Evolutionary conservation across 176 grass and related monocot species (phyloP).

Genomic region (Triticum aestivum): DNA sequence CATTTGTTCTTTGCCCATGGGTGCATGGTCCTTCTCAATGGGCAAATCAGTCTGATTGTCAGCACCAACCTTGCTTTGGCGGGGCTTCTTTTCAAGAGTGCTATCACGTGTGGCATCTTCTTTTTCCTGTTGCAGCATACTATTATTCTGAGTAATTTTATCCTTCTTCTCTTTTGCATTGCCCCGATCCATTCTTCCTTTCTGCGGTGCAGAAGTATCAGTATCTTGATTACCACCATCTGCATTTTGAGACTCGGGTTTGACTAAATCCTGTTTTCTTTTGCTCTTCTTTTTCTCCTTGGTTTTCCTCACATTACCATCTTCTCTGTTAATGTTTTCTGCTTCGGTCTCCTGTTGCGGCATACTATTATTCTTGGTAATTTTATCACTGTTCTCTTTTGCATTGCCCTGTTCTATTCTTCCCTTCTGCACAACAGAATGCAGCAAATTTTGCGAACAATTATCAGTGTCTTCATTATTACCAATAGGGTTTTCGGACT

Average conservation of each 20-base stretch:
- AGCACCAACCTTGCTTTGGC: conserved; percentile 12
- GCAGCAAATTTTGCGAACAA: conserved; percentile 28
- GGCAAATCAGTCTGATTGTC: conserved; percentile 17
- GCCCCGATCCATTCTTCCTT: conserved; percentile 11
- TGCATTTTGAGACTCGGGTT: conserved; percentile 13
- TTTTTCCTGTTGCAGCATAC: conserved; percentile 15
- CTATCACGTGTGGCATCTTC: conserved; percentile 21
- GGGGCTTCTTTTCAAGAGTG: conserved; percentile 32
- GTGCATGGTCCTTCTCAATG: conserved; percentile 25
- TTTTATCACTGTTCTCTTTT: conserved; percentile 32
- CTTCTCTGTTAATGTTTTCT: conserved; percentile 19
- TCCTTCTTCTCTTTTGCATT: conserved; percentile 32
- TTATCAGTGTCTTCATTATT: conserved; percentile 13
- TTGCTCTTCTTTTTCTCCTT: conserved; percentile 52
- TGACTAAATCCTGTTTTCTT: conserved; percentile 38
- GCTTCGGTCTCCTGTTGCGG: conserved; percentile 12
- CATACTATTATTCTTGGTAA: conserved; percentile 7
- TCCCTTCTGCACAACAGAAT: conserved; percentile 25
- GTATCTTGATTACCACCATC: conserved; percentile 13
- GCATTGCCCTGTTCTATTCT: not conserved
- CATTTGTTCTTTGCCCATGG: conserved; percentile 27
- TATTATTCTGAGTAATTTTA: conserved; percentile 21
- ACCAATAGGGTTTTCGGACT: conserved; percentile 13
- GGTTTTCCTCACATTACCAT: conserved; percentile 38
- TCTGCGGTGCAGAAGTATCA: conserved; percentile 17